These are phyloP conservation scores for Brassica balearica DNA, from an alignment of 441 rosid species.

Conservation along the genomic window DNA sequence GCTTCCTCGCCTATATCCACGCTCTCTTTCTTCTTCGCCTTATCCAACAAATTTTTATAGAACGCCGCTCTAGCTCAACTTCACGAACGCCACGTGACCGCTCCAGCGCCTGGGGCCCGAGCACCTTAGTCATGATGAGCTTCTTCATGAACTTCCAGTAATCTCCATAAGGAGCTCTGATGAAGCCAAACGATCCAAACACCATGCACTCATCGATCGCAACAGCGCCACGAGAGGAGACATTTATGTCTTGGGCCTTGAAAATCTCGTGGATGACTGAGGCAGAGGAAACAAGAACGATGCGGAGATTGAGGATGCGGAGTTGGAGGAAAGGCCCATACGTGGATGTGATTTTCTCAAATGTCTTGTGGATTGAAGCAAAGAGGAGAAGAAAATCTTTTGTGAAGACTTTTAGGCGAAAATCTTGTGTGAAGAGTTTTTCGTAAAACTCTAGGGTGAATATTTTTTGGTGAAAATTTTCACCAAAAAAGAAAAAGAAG, in stretches of 20 bases:
- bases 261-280: no score
- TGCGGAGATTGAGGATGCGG: neutral
- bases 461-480: neutral
- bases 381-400: neutral
- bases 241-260: no score
- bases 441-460: neutral
- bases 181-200: neutral
- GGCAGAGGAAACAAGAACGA: conserved; percentile 17
- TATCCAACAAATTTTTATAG: neutral
- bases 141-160: conserved; percentile 14
- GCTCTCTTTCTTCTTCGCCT: neutral
- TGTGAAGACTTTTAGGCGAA: neutral
- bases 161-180: conserved; percentile 19
- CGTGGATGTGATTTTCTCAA: conserved; percentile 15
- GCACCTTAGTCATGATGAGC: neutral
- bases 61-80: conserved; percentile 7
- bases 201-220: conserved; percentile 5
- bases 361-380: conserved; percentile 1
- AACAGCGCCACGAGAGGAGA: conserved; percentile 3
- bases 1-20: conserved; percentile 8
- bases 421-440: neutral
- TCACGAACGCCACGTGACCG: conserved; percentile 1
- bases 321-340: conserved; percentile 10
- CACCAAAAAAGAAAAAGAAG: neutral
- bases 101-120: conserved; percentile 8